Evolutionary conservation across 2,329 filamentous ascomycete genomes (phyloP), one percentile per base, ranked within the genome.

Genomic region (Fusarium liriodendri): DNA sequence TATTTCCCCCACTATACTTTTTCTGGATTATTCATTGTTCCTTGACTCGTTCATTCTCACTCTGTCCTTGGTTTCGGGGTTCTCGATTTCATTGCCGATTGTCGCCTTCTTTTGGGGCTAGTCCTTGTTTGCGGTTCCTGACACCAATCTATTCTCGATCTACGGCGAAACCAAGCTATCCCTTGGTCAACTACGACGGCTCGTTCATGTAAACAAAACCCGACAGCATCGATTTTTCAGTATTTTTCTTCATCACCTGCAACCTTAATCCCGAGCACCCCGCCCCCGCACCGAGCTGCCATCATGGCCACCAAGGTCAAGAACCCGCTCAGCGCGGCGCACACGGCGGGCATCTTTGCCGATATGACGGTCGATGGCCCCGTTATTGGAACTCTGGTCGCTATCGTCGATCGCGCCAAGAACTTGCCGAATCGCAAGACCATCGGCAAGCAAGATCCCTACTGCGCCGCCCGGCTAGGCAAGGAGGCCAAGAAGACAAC

Each of bases 401-500:
- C 95, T 66, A 92, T 99, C 78, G 91, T 98, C 79, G 97, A 99
- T 85, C 90, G 95, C 76, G 97, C 95, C 62, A 98, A 98, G 89
- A 99, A 99, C 82, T 86, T 99, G 76, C 97, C 97, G 60, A 99
- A 99, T 84, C 87, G 95, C 77, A 97, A 97, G 87, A 97, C 95
- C 7, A 98, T 99, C 87, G 97, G 97, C 65, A 99, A 99, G 85
- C 97, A 99, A 85, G 95, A 98, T 81, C 96, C 97, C 0, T 99
- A 98, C 83, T 98, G 95, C 84, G 97, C 97, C 40, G 95, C 95
- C 35, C 89, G 97, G 63, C 85, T 99, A 54, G 97, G 96, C 37
- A 99, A 99, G 83, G 95, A 98, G 84, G 97, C 97, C 57, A 97
- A 97, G 86, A 98, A 98, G 88, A 99, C 97, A 4, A 93, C 93